Base-by-base conservation (phyloP, 768 basidiomycete species). In the Rhodotorula graminis region DNA sequence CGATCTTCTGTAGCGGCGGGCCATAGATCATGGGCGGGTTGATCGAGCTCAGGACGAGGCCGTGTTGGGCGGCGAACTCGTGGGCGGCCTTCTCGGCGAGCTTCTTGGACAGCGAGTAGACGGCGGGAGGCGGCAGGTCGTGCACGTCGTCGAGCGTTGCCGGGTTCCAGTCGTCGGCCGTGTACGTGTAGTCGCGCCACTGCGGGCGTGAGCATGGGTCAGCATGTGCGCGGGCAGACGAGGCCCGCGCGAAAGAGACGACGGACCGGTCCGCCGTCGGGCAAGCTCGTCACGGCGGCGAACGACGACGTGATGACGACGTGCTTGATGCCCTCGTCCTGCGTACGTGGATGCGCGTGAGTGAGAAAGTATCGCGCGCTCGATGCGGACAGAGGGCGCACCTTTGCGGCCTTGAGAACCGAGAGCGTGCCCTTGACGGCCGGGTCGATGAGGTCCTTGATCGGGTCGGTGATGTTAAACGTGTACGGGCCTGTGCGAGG, bases 1-100 rank as follows among this genome's bases (percentile, higher is more conserved):
- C 52, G 37, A 77, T 63, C 9, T 57, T 46, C n/a, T 77, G 78
- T 0, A 77, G 49, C 10, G 76, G 72, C 16, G 72, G 62, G 12
- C 76, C 77, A 55, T 77, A 78, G 67, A 78, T 77, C 78, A 78
- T 78, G 27, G 78, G 78, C 29, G 78, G 78, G 66, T 73, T 73
- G 11, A 78, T 25, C 18, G 73, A 52, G 19, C 61, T 67, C 44
- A 78, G 65, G 29, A 69, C 59, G 27, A 75, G 68, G 40, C 31
- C 71, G 49, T 72, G 37, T 40, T 66, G 49, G 15, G 59, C 56
- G 21, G 47, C 70, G 62, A 71, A 79, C 5, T 75, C 57, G 64
- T 68, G 73, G 4, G 78, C 78, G 2, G 77, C 78, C 4, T 64
- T 58, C 37, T 79, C 78, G 7, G 77, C 77, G n/a, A 79, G 67